Base-by-base conservation (phyloP, 176 grass and related monocot genomes). In the Oryza australiensis region DNA sequence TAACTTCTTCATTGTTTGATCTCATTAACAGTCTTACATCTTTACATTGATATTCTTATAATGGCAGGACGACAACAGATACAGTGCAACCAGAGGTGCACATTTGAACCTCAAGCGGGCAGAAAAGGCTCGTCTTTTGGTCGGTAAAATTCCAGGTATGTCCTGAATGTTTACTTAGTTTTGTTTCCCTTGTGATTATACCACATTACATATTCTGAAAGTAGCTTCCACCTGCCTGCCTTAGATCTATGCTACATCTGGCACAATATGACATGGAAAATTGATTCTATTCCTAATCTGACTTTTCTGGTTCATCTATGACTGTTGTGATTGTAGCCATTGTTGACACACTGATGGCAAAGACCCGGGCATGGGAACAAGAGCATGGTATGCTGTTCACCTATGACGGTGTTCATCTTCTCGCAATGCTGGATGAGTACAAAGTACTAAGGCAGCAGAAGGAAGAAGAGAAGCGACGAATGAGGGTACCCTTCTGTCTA, bases 61-160 rank as follows among this genome's bases (percentile, higher is more conserved):
- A 28, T 64, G 59, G 51, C 84, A 98, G 95, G 95, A 98, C 84
- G 92, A 98, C 77, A 95, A 93, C 85, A 93, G 93, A 86, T 98
- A 95, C 87, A 95, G 90, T 86, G 87, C 93, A 46, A 94, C 87
- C 26, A 89, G 96, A 84, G 96, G 96, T 84, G 96, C 93, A 86
- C 96, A 98, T 86, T 83, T 95, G 73, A 98, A 95, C 66, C 93
- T 98, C 62, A 98, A 98, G 64, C 90, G 89, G 64, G 92, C 96
- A 77, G 96, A 98, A 84, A 98, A 91, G 86, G 93, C 92, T 68
- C 96, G 96, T 80, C 78, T 91, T 74, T 66, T 95, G 78, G 93
- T 98, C 66, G 91, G 91, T 67, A 98, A 98, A 87, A 93, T 95
- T 78, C 96, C 96, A 85, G 89, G 96, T 95, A 91, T 26, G 73